phyloP scores from a whole-genome alignment of 768 basidiomycete genomes.

The Leccinum boreale region DNA sequence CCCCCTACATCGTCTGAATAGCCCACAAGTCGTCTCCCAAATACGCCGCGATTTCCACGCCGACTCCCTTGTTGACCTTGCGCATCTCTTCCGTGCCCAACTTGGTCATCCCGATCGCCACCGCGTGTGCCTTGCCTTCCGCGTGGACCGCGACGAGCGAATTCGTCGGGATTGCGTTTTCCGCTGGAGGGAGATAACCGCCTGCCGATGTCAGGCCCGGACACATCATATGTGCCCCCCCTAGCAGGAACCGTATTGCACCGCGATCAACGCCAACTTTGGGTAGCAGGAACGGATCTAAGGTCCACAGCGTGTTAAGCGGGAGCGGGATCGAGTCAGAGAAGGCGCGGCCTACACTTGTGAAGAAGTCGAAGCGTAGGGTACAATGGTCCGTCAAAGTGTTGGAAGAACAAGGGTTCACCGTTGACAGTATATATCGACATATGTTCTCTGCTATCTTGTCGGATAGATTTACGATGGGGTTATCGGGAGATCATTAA shows the following conservation, averaged over 20 bases:
- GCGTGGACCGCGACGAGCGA: conserved; percentile 86
- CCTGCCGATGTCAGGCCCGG: conserved; percentile 94
- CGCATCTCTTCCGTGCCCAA: conserved; percentile 87
- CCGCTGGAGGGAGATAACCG: conserved; percentile 78
- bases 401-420: conserved; percentile 92
- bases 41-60: conserved; percentile 82
- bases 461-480: conserved; percentile 15
- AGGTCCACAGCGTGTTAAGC: background rate
- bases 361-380: conserved; percentile 89
- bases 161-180: conserved; percentile 63
- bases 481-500: conserved; percentile 10
- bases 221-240: conserved; percentile 95
- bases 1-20: conserved; percentile 50
- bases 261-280: conserved; percentile 91
- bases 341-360: conserved; percentile 61
- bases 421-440: conserved; percentile 88
- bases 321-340: background rate
- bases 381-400: conserved; percentile 90
- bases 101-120: conserved; percentile 81
- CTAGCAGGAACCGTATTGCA: conserved; percentile 94
- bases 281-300: conserved; percentile 91
- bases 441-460: conserved; percentile 86
- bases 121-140: conserved; percentile 93
- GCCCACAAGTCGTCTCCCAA: conserved; percentile 90
- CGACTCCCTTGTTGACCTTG: conserved; percentile 84